These are phyloP conservation scores for Picochlorum costavermella DNA, from an alignment of 139 green algal genomes.

Conservation along the genomic window DNA sequence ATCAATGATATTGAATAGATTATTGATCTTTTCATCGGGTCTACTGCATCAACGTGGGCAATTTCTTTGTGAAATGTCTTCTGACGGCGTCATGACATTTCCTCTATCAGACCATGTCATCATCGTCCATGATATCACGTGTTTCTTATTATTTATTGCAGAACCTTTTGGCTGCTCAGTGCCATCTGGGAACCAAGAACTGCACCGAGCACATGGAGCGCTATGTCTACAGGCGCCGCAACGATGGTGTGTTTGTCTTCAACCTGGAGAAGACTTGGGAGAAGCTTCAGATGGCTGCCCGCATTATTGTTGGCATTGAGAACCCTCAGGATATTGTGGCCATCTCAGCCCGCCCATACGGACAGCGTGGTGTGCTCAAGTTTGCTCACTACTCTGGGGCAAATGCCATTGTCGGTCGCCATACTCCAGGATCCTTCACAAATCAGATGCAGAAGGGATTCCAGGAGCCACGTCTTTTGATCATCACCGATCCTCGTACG, in stretches of 20 bases:
- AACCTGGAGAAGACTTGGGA: constrained; percentile 99
- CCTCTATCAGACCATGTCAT: too few relatives aligned
- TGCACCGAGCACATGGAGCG: constrained; percentile 94
- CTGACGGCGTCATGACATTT: too few relatives aligned
- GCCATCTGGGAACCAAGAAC: constrained; percentile 88
- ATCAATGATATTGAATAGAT: too few relatives aligned
- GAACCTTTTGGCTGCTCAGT: constrained; percentile 85
- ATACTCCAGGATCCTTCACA: constrained; percentile 99
- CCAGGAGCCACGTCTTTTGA: constrained; percentile 92
- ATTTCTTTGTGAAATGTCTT: too few relatives aligned
- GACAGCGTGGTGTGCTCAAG: constrained; percentile 97
- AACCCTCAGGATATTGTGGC: constrained; percentile 79
- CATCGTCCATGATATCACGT: too few relatives aligned
- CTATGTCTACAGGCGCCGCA: constrained; percentile 77
- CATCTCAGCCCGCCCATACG: constrained; percentile 84
- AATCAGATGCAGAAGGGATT: constrained; percentile 98
- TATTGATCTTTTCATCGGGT: too few relatives aligned
- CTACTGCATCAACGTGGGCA: too few relatives aligned
- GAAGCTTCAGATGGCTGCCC: constrained; percentile 96
- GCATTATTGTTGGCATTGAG: constrained; percentile 97
- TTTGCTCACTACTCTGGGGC: constrained; percentile 95
- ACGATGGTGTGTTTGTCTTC: constrained; percentile 96
- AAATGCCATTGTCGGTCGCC: constrained; percentile 87
- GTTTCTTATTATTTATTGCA: constrained; percentile 55
- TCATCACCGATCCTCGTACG: constrained; percentile 90